phyloP scores from a whole-genome alignment of 306 rosid genomes.

The Malus sieversii region DNA sequence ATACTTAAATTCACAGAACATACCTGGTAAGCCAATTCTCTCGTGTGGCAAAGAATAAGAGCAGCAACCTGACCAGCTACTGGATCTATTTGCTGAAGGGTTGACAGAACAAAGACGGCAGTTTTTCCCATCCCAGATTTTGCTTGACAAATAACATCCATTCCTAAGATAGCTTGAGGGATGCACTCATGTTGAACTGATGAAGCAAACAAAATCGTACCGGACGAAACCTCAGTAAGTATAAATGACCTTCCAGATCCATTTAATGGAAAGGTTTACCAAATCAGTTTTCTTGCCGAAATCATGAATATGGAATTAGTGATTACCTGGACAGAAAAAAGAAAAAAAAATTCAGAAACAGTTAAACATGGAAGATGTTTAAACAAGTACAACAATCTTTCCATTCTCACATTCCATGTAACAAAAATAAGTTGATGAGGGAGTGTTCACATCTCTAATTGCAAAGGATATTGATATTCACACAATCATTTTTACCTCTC shows the following conservation, averaged over 20 bases:
- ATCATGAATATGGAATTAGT: constrained; percentile 53
- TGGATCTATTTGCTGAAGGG: constrained; percentile 70
- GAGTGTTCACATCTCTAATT: not conserved
- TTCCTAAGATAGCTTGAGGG: constrained; percentile 75
- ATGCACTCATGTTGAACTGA: constrained; percentile 74
- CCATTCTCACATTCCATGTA: not conserved
- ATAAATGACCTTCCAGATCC: constrained; percentile 63
- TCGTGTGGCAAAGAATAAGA: constrained; percentile 66
- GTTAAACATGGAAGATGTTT: not conserved
- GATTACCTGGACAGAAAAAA: constrained; percentile 50
- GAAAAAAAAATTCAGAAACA: constrained; percentile 6
- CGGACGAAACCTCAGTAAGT: constrained; percentile 65
- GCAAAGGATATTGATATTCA: no score
- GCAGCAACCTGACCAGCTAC: constrained; percentile 70
- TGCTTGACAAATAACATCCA: constrained; percentile 72
- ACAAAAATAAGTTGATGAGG: not conserved
- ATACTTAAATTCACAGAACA: not conserved
- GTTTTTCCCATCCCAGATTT: constrained; percentile 81
- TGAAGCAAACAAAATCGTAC: constrained; percentile 58
- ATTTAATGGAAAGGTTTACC: constrained; percentile 64
- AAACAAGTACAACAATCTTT: not conserved
- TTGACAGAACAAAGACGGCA: constrained; percentile 61
- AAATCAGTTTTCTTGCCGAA: constrained; percentile 51
- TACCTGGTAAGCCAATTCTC: constrained; percentile 72
- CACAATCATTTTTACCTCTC: no score